Evolutionary conservation across 768 basidiomycete genomes (phyloP).

Genomic region (Amanita fuliginea): DNA sequence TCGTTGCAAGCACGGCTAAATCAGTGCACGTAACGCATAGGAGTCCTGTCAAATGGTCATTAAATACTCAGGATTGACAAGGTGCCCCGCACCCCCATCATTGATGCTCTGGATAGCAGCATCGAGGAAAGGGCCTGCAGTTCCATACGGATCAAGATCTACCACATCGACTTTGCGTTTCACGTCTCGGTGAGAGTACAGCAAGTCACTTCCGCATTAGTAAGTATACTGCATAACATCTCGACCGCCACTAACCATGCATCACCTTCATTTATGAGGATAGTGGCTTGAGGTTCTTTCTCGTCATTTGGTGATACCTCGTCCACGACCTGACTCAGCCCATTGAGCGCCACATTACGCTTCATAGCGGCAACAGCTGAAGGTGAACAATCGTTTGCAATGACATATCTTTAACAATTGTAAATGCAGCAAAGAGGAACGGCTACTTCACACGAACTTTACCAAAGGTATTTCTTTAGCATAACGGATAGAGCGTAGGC

Average conservation of each 20-base stretch:
- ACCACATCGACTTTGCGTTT: constrained; percentile 78
- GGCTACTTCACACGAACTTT: constrained; percentile 39
- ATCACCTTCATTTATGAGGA: constrained; percentile 85
- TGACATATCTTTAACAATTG: constrained; percentile 56
- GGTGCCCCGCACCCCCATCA: constrained; percentile 58
- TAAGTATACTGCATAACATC: not conserved
- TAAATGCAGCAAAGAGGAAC: not conserved
- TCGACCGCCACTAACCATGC: constrained; percentile 56
- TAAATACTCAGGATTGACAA: not conserved
- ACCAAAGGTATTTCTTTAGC: constrained; percentile 92
- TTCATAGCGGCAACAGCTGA: constrained; percentile 79
- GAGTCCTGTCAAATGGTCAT: constrained; percentile 44
- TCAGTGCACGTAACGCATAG: constrained; percentile 97
- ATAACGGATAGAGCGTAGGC: constrained; percentile 91
- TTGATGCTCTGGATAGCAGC: constrained; percentile 81
- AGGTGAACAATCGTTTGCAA: constrained; percentile 88
- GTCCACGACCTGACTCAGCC: constrained; percentile 28
- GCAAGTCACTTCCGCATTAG: constrained; percentile 48
- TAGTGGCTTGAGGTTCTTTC: constrained; percentile 28
- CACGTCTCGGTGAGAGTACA: constrained; percentile 81
- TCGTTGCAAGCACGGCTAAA: constrained; percentile 84
- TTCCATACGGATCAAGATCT: constrained; percentile 98
- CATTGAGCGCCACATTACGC: constrained; percentile 78
- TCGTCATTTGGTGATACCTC: not conserved
- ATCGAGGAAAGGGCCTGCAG: constrained; percentile 94